These are phyloP conservation scores for Eucalyptus virginea DNA, from an alignment of 345 rosid genomes.

Conservation along the genomic window DNA sequence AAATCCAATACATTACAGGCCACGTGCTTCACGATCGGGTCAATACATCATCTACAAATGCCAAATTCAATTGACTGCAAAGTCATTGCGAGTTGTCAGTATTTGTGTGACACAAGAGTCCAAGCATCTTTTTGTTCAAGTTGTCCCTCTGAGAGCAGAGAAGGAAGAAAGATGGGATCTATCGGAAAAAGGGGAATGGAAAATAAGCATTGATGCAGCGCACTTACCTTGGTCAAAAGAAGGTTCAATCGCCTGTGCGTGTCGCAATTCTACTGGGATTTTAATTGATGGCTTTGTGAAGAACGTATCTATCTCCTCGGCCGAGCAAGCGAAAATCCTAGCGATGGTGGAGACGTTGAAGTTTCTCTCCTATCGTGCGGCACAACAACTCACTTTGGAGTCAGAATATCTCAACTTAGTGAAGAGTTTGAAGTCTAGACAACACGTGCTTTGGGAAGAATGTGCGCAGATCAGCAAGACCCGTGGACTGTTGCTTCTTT, in stretches of 20 bases:
- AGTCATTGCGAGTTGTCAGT: not conserved
- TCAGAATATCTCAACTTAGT: not conserved
- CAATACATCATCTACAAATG: not conserved
- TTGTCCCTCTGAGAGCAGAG: too few relatives aligned
- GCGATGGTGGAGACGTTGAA: not conserved
- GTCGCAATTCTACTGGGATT: too few relatives aligned
- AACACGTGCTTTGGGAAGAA: not conserved
- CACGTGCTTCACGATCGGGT: not conserved
- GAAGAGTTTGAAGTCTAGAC: not conserved
- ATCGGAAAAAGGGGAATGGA: too few relatives aligned
- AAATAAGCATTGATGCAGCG: too few relatives aligned
- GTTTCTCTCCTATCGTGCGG: too few relatives aligned
- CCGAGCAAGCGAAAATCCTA: too few relatives aligned
- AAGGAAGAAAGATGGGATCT: too few relatives aligned
- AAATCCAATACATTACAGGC: not conserved
- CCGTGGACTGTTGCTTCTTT: not conserved
- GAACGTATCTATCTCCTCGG: too few relatives aligned
- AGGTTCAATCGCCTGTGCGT: too few relatives aligned
- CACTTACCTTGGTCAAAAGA: too few relatives aligned
- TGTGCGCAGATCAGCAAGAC: not conserved
- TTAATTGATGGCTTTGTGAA: too few relatives aligned
- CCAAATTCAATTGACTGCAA: not conserved
- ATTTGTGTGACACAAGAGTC: not conserved
- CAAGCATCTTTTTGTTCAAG: not conserved
- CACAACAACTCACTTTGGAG: not conserved